Evolutionary conservation across 371 early-diverging fungal species (phyloP), one percentile per base, ranked within the genome.

Genomic region (Gilbertella persicaria): DNA sequence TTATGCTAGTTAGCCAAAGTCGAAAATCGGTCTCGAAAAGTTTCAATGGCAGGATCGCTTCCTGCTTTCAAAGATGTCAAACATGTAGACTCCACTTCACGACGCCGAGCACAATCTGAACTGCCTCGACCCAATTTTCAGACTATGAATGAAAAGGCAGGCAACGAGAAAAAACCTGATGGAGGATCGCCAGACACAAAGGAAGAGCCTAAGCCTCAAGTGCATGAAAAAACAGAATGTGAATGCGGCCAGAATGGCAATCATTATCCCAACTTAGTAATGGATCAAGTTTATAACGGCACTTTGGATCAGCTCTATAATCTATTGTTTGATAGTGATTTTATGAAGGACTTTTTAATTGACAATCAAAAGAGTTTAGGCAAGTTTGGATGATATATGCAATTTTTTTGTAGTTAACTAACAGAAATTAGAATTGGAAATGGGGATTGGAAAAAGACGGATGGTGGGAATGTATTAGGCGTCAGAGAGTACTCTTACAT

Each of bases 221-320:
- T 43, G n/a, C 43, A 62, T 3, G 65, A 66, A 33, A 58, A 62
- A 28, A 77, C 78, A 4, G 62, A 68, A 7, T 85, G 86, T 46
- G 69, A 60, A 30, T 85, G 86, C 48, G 57, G 58, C 25, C 69
- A 69, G 28, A 67, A 59, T 5, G 73, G 61, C 8, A 61, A 70
- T 9, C 86, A 85, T 48, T 81, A 69, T 50, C 64, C 77, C 2
- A 75, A 65, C 23, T 50, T 66, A 1, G 81, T 70, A 24, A 57
- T 83, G 68, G 75, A 77, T 36, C 73, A 77, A 42, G 73, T 50
- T 7, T 83, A 77, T 40, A 58, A 68, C 5, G 75, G 80, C 4
- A 69, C 75, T 0, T 48, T 86, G 0, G 75, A 83, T 44, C 56
- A 55, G 19, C 58, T 83, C 17, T 81, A 76, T 65, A 69, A 78